These are phyloP conservation scores for Naegleria lovaniensis DNA, from an alignment of 208 protist species.

Conservation along the genomic window DNA sequence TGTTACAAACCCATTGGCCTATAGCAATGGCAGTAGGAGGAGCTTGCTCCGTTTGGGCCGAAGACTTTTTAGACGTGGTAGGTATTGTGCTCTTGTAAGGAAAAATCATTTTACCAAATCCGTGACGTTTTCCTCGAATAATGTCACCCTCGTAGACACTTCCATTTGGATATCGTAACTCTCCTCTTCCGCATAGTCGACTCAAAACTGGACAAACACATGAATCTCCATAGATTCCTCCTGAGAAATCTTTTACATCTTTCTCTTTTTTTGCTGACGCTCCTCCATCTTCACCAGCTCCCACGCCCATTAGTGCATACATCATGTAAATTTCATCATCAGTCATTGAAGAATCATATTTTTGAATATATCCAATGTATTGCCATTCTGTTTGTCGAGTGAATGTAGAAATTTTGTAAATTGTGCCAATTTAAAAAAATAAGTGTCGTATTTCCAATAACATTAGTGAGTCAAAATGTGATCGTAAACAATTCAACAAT, in stretches of 20 bases:
- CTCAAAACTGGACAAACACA: neutral
- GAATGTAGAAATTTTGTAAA: no score
- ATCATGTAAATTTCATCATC: neutral
- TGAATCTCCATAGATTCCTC: neutral
- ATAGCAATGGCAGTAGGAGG: neutral
- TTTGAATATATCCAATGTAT: neutral
- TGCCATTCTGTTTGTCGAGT: neutral
- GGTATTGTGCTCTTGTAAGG: neutral
- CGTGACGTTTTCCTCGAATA: conserved; percentile 25
- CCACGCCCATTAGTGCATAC: neutral
- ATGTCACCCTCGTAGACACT: conserved; percentile 39
- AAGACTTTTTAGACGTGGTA: neutral
- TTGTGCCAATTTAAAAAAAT: no score
- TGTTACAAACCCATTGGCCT: neutral
- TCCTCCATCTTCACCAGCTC: neutral
- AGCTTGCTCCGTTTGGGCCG: neutral
- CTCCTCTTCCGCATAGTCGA: neutral
- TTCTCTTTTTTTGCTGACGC: neutral
- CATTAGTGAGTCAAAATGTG: no score
- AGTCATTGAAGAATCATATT: neutral
- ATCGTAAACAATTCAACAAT: no score
- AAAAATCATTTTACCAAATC: conserved; percentile 30
- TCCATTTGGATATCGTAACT: conserved; percentile 39
- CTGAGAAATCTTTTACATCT: neutral
- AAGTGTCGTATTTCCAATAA: no score